phyloP scores from a whole-genome alignment of 1,284 basidiomycete genomes.

The Vanrija sp. region DNA sequence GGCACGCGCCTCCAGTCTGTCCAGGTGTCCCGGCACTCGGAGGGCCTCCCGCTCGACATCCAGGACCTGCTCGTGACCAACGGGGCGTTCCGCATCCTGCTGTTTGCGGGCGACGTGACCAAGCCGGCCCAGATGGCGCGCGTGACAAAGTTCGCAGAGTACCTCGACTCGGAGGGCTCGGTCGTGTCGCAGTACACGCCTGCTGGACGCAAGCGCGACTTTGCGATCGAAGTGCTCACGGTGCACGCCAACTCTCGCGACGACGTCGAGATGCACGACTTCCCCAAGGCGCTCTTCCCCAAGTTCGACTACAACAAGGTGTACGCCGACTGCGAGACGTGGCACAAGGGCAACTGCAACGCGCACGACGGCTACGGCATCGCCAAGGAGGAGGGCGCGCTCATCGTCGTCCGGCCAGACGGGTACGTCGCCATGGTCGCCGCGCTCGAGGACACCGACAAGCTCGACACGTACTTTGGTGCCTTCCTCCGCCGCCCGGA shows the following conservation, averaged over 20 bases:
- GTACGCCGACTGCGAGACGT: constrained; percentile 17
- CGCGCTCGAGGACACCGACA: constrained; percentile 19
- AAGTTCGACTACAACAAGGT: constrained; percentile 15
- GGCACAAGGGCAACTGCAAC: constrained; percentile 14
- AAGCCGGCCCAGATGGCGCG: constrained; percentile 15
- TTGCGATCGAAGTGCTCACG: constrained; percentile 22
- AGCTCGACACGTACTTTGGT: constrained; percentile 15
- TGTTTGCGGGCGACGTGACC: constrained; percentile 30
- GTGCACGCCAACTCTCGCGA: constrained; percentile 21
- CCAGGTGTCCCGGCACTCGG: constrained; percentile 14
- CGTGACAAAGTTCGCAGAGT: constrained; percentile 13
- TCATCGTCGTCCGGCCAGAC: constrained; percentile 36
- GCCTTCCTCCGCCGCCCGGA: constrained; percentile 6
- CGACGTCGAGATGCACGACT: constrained; percentile 21
- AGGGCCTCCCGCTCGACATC: constrained; percentile 16
- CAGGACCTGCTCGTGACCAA: constrained; percentile 29
- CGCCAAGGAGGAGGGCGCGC: constrained; percentile 20
- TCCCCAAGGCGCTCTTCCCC: constrained; percentile 2
- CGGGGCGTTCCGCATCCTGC: constrained; percentile 28
- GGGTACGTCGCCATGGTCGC: constrained; percentile 25
- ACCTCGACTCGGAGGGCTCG: constrained; percentile 12
- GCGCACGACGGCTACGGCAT: constrained; percentile 29
- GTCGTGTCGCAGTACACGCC: constrained; percentile 14
- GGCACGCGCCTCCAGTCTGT: constrained; percentile 17
- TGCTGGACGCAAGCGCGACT: constrained; percentile 7